phyloP scores from a whole-genome alignment of 2,329 filamentous ascomycete genomes.

The Fusarium sp. region DNA sequence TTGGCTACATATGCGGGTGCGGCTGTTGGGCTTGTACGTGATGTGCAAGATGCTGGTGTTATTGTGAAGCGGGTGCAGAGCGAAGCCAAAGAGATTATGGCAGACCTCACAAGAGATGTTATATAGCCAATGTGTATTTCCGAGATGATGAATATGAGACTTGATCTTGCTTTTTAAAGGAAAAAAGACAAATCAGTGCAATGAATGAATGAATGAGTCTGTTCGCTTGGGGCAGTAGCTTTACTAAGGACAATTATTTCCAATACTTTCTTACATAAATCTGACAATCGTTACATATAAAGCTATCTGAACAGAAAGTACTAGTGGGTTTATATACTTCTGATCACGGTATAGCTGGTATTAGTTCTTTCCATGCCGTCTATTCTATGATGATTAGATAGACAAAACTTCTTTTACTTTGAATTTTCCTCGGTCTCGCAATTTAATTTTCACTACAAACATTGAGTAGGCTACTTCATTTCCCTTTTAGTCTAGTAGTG shows the following conservation, averaged over 20 bases:
- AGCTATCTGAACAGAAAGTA: no score
- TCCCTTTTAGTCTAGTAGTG: no score
- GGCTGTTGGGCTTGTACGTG: slow-evolving; percentile 58
- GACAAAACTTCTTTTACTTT: not conserved
- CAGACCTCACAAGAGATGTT: not conserved
- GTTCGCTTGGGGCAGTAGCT: no score
- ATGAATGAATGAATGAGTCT: not conserved
- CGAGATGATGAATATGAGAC: not conserved
- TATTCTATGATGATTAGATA: no score
- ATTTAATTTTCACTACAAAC: not conserved
- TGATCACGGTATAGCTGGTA: no score
- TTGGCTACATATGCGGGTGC: slow-evolving; percentile 65
- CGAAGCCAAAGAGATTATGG: slow-evolving; percentile 43
- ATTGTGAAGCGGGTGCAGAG: slow-evolving; percentile 54
- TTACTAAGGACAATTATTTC: no score
- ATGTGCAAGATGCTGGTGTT: slow-evolving; percentile 53
- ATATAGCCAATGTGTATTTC: not conserved
- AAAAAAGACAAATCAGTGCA: not conserved
- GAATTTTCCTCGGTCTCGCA: not conserved
- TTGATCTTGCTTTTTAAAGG: not conserved
- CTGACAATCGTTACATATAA: no score
- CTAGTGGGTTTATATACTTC: no score
- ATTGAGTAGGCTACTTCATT: no score
- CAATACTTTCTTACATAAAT: no score
- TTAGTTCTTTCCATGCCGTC: no score